Evolutionary conservation across 2,329 filamentous ascomycete genomes (phyloP).

Genomic region (Paraphaeosphaeria minitans): DNA sequence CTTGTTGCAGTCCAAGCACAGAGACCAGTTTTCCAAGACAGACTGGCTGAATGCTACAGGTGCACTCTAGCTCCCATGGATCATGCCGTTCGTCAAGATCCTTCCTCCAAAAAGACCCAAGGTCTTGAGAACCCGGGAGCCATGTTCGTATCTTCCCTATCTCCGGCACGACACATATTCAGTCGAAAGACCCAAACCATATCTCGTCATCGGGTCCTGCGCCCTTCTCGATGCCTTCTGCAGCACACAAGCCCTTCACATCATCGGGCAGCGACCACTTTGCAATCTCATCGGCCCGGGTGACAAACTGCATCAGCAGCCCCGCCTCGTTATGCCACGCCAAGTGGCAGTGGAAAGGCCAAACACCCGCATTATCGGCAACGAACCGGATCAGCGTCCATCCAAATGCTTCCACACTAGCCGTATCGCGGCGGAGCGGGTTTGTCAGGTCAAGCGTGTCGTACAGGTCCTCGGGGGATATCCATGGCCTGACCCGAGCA

Average conservation of each 20-base stretch:
- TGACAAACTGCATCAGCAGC: constrained; percentile 62
- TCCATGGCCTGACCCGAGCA: constrained; percentile 51
- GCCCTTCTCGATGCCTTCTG: constrained; percentile 55
- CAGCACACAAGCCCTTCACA: constrained; percentile 54
- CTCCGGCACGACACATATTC: background rate
- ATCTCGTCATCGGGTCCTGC: constrained; percentile 56
- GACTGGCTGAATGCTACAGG: no score
- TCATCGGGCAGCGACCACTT: constrained; percentile 53
- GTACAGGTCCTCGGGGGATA: constrained; percentile 31
- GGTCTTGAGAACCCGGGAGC: no score
- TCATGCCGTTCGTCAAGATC: no score
- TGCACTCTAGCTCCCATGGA: no score
- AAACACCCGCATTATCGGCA: constrained; percentile 67
- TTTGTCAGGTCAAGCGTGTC: constrained; percentile 37
- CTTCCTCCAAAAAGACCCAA: no score
- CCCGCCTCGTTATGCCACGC: constrained; percentile 59
- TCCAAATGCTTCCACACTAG: constrained; percentile 68
- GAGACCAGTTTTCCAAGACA: no score
- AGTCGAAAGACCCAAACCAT: constrained; percentile 46
- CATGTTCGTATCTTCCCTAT: no score
- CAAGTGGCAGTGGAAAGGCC: constrained; percentile 76
- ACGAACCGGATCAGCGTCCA: constrained; percentile 66
- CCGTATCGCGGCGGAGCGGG: constrained; percentile 69
- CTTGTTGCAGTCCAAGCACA: no score
- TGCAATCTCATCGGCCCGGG: constrained; percentile 53